Evolutionary conservation across 176 grass and related monocot species (phyloP), one percentile per base, ranked within the genome.

Genomic region (Avena atlantica): DNA sequence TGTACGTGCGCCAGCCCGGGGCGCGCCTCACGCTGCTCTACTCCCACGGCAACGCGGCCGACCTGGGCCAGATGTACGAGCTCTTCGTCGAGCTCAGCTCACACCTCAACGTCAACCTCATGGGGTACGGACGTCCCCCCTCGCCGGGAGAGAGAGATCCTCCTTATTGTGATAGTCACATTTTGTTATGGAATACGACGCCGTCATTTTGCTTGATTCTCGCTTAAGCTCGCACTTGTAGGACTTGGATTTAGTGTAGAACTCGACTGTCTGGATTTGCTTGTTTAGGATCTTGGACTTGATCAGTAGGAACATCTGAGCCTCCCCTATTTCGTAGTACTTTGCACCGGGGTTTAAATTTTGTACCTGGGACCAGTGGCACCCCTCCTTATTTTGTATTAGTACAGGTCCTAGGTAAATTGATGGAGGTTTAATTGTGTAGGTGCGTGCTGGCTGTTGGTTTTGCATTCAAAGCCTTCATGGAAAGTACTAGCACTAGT

Each of bases 1-100:
- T 98, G 95, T 89, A 98, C 90, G 91, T 95, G 78, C 90, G 84
- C 53, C 87, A 92, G 80, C 93, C 93, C 2, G 89, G 84, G 64
- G 95, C 95, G 34, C 84, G 87, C 9, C 92, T 98, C 78, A 98
- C 95, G 19, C 83, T 98, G 74, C 96, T 98, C 78, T 98, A 98
- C 92, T 98, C 96, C 66, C 96, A 98, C 80, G 96, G 96, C 49
- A 98, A 98, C 89, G 96, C 96, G 0, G 96, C 96, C 0, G 96
- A 98, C 92, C 88, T 98, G 29, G 96, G 96, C 0, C 93, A 95
- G 89, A 94, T 98, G 96, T 95, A 92, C 78, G 96, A 98, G 85
- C 96, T 95, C 81, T 95, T 95, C 89, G 59, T 92, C 74, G 96
- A 98, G 89, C 90, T 98, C 83, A 98, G 96, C 86, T 82, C 82